Percentiles rank a stretch among this genome's conserved stretches.
Evolutionary conservation across 176 grass and related monocot species (phyloP).

Genomic region (Oryza brachyantha): DNA sequence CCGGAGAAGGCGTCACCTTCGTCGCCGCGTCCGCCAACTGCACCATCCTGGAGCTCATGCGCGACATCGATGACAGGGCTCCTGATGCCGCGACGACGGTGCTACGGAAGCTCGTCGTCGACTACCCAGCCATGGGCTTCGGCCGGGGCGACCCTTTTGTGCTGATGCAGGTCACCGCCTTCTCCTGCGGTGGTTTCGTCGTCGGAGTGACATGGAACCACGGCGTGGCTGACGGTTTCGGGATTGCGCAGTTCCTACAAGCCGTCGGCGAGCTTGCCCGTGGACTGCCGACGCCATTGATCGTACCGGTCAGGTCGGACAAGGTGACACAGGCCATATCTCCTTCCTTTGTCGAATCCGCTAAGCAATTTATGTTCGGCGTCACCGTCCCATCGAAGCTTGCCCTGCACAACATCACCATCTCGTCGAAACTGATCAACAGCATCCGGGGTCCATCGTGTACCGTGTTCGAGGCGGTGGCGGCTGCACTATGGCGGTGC

Average conservation of each 20-base stretch:
- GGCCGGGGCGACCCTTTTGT: neutral
- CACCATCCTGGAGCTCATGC: neutral
- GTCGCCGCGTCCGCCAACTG: neutral
- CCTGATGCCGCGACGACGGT: no score
- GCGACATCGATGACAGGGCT: no score
- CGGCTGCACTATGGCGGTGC: conserved; percentile 29
- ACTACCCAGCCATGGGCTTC: neutral
- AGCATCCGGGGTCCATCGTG: conserved; percentile 9
- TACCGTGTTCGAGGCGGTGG: conserved; percentile 37
- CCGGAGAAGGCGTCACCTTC: neutral
- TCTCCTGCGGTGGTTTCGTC: conserved; percentile 30
- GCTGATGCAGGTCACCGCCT: conserved; percentile 27
- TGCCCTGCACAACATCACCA: neutral
- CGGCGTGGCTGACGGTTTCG: neutral
- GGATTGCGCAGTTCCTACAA: conserved; percentile 30
- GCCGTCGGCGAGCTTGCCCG: conserved; percentile 26
- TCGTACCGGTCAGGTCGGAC: neutral
- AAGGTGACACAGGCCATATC: neutral
- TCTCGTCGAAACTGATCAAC: neutral
- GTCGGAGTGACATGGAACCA: conserved; percentile 38
- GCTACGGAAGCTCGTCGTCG: neutral
- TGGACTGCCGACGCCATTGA: neutral
- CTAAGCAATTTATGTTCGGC: neutral
- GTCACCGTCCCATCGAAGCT: no score
- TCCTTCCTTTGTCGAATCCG: neutral